Percentiles rank a stretch among this genome's conserved stretches.
These are phyloP conservation scores for Eucalyptus sp. DNA, from an alignment of 345 rosid species.

Conservation along the genomic window DNA sequence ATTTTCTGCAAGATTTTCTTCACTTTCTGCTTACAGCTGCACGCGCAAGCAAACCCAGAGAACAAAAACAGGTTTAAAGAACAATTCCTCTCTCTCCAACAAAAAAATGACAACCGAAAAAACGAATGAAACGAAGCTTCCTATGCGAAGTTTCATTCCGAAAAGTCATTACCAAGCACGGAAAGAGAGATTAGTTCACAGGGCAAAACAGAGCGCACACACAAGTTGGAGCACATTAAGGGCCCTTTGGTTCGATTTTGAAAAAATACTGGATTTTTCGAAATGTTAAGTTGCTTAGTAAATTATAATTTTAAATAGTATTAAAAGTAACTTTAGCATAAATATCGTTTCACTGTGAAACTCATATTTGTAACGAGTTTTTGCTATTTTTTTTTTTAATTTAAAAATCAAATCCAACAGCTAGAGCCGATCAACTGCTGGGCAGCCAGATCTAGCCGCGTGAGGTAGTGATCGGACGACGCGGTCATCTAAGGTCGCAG, in stretches of 20 bases:
- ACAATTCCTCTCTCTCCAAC: not conserved
- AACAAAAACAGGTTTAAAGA: not conserved
- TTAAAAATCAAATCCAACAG: fast-evolving
- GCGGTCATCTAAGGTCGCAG: fast-evolving
- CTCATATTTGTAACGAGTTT: fast-evolving
- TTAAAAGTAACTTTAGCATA: fast-evolving
- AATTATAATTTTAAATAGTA: too few relatives aligned
- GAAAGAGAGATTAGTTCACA: not conserved
- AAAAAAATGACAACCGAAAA: not conserved
- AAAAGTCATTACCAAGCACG: not conserved
- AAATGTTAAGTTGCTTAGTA: fast-evolving
- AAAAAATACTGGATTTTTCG: fast-evolving
- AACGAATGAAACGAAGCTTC: not conserved
- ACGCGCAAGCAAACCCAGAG: constrained; percentile 17
- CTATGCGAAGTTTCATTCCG: not conserved
- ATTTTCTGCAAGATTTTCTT: constrained; percentile 89
- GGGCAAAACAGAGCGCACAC: not conserved
- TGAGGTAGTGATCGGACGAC: too few relatives aligned
- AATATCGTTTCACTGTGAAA: fast-evolving
- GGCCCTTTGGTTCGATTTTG: too few relatives aligned
- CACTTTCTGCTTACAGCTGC: constrained; percentile 88
- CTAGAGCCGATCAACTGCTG: fast-evolving
- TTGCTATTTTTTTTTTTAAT: fast-evolving
- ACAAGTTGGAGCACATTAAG: not conserved
- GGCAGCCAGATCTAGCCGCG: too few relatives aligned